Evolutionary conservation across 2,329 filamentous ascomycete species (phyloP).

Genomic region (Penicillium sp.): DNA sequence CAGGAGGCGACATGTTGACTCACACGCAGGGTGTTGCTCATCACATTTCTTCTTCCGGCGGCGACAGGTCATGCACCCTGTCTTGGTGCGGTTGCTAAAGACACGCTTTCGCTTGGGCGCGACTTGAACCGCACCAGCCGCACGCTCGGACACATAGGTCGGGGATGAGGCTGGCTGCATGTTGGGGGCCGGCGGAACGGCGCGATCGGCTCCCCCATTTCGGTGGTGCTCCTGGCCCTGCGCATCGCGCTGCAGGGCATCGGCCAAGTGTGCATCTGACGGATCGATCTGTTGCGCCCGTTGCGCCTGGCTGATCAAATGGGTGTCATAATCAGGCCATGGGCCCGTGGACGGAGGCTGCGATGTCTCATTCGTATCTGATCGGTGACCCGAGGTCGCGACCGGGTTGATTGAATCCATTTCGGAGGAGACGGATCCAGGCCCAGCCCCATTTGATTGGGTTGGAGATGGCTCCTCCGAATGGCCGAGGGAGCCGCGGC

Average conservation of each 20-base stretch:
- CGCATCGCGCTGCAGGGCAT: slow-evolving; percentile 55
- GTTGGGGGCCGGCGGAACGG: slow-evolving; percentile 37
- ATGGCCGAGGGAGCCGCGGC: slow-evolving; percentile 39
- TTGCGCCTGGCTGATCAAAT: slow-evolving; percentile 49
- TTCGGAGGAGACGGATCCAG: slow-evolving; percentile 23
- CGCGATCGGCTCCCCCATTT: slow-evolving; percentile 36
- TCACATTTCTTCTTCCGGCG: slow-evolving; percentile 97
- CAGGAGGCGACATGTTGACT: slow-evolving; percentile 40
- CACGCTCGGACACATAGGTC: slow-evolving; percentile 36
- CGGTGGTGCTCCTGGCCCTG: slow-evolving; percentile 43
- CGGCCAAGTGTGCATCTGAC: slow-evolving; percentile 55
- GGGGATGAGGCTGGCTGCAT: slow-evolving; percentile 38
- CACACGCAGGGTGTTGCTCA: slow-evolving; percentile 89
- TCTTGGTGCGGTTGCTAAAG: slow-evolving; percentile 95
- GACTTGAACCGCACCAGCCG: slow-evolving; percentile 40
- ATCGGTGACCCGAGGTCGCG: slow-evolving; percentile 25
- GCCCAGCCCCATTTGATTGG: slow-evolving; percentile 21
- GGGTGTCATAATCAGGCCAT: slow-evolving; percentile 46
- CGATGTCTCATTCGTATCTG: slow-evolving; percentile 35
- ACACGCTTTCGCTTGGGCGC: slow-evolving; percentile 52
- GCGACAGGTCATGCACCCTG: slow-evolving; percentile 89
- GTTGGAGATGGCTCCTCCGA: slow-evolving; percentile 37
- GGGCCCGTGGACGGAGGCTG: slow-evolving; percentile 32
- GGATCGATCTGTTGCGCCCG: slow-evolving; percentile 47
- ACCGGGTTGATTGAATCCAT: slow-evolving; percentile 22